Evolutionary conservation across 108 stramenopile species (phyloP), one percentile per base, ranked within the genome.

Genomic region (Nitzschia inconspicua): DNA sequence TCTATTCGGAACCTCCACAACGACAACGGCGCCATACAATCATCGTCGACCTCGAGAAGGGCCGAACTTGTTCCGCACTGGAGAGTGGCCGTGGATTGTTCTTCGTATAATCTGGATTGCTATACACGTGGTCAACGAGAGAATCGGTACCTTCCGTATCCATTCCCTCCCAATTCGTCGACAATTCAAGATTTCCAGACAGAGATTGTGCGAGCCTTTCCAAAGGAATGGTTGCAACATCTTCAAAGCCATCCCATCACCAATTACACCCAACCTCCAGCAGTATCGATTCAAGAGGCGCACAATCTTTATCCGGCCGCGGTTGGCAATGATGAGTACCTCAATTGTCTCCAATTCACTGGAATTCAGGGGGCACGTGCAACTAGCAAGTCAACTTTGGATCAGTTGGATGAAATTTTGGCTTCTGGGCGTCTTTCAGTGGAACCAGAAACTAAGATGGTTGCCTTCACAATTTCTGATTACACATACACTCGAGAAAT

Each of bases 391-490:
- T 36, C 18, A 2, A 32, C 29, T 1, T 8, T 0, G 32, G 53
- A 54, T 23, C 53, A 54, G 37, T 19, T 54, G 3, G 46, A 44
- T 48, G 35, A 1, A 25, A 0, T 36, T 4, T 13, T 44, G 19
- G 13, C 47, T 19, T 24, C n/a, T 61, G 46, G 46, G 11, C 28
- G 5, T 0, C 19, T 48, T 14, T 14, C 30, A 52, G 50, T 18
- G 32, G 37, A 66, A 47, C 43, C 57, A 9, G 50, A 37, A 7
- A 49, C 36, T 18, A 66, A 75, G 27, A 66, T 70, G 63, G 52
- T 78, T 2, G 72, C 72, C 20, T 78, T 65, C 43, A 69, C 77
- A 16, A 74, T 78, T 29, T 54, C 47, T 26, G 77, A 78, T 61
- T 48, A 70, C 29, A 65, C 39, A 26, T 78, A 78, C 39, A 60